phyloP scores from a whole-genome alignment of 306 rosid species.

The Oemleria cerasiformis region DNA sequence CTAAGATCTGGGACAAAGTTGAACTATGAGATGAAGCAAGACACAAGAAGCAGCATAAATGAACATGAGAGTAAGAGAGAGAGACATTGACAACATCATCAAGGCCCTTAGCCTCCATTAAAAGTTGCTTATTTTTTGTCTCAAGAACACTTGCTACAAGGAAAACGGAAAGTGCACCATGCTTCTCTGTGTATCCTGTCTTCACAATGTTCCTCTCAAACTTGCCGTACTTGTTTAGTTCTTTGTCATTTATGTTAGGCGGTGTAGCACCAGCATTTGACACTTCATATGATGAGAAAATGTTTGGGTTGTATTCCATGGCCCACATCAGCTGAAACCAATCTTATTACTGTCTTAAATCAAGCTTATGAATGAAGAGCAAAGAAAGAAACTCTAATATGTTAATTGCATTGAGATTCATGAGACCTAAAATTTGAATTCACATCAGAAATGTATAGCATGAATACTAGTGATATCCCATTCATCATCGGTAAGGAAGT shows the following conservation, averaged over 20 bases:
- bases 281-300: slow-evolving; percentile 55
- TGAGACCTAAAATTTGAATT: background rate
- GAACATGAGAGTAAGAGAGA: background rate
- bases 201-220: slow-evolving; percentile 68
- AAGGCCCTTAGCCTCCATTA: slow-evolving; percentile 82
- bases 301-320: slow-evolving; percentile 95
- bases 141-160: slow-evolving; percentile 92
- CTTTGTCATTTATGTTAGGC: slow-evolving; percentile 44
- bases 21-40: slow-evolving; percentile 20
- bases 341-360: slow-evolving; percentile 62
- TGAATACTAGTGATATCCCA: background rate
- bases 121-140: slow-evolving; percentile 67
- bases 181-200: slow-evolving; percentile 53
- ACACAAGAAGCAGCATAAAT: slow-evolving; percentile 12
- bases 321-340: slow-evolving; percentile 98
- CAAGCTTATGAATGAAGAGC: slow-evolving; percentile 32
- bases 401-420: slow-evolving; percentile 16
- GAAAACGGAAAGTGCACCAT: slow-evolving; percentile 60
- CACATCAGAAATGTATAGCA: background rate
- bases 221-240: slow-evolving; percentile 76
- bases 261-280: slow-evolving; percentile 31
- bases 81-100: slow-evolving; percentile 80
- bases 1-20: slow-evolving; percentile 58
- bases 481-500: slow-evolving; percentile 15
- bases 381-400: slow-evolving; percentile 20